These are phyloP conservation scores for Fonsecaea multimorphosa DNA, from an alignment of 2,329 filamentous ascomycete species.

Conservation along the genomic window DNA sequence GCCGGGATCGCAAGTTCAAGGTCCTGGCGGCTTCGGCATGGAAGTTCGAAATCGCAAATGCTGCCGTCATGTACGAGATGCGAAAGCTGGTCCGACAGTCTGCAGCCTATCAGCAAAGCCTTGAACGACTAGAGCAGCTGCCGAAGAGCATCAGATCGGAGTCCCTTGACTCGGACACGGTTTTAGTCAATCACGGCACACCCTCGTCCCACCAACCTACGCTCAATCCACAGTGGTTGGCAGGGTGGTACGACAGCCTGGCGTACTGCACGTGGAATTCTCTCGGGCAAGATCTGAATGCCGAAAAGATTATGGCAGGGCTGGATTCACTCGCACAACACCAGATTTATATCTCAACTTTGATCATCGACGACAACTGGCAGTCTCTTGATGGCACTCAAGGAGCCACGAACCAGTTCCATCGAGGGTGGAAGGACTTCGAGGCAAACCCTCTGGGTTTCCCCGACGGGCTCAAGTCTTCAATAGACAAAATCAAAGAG, in stretches of 20 bases:
- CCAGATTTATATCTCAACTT: conserved; percentile 76
- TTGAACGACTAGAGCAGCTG: conserved; percentile 34
- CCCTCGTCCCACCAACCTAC: conserved; percentile 51
- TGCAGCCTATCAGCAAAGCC: conserved; percentile 40
- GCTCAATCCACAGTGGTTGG: conserved; percentile 65
- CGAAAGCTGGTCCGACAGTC: conserved; percentile 63
- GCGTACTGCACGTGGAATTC: conserved; percentile 98
- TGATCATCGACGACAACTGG: conserved; percentile 99
- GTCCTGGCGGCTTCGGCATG: conserved; percentile 75
- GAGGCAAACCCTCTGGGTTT: conserved; percentile 83
- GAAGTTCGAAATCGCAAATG: conserved; percentile 75
- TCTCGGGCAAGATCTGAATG: conserved; percentile 80
- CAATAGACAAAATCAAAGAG: conserved; percentile 71
- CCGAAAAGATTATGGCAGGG: conserved; percentile 77
- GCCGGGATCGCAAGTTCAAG: conserved; percentile 60
- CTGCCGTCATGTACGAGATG: conserved; percentile 87
- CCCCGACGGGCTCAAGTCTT: conserved; percentile 76
- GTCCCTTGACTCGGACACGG: conserved; percentile 42
- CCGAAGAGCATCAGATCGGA: conserved; percentile 32
- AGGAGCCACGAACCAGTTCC: conserved; percentile 57
- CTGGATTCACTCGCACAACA: conserved; percentile 73
- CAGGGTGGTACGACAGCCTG: conserved; percentile 90
- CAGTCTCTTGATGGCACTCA: conserved; percentile 70
- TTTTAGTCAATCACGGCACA: conserved; percentile 43
- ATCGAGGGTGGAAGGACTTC: conserved; percentile 74